These are phyloP conservation scores for Spergularia bocconei DNA, from an alignment of 148 eudicot genomes.

Conservation along the genomic window DNA sequence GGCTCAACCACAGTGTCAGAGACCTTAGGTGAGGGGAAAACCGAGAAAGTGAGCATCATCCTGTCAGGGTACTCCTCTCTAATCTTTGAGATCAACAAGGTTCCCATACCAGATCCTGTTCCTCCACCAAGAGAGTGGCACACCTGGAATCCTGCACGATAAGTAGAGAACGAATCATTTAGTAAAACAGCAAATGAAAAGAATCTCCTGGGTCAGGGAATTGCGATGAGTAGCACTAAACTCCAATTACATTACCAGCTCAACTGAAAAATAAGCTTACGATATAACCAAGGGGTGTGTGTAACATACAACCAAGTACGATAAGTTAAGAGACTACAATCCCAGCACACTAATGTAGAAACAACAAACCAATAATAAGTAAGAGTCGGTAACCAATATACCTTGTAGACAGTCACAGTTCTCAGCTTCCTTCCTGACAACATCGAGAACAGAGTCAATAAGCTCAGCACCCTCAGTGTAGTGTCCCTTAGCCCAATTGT, in stretches of 20 bases:
- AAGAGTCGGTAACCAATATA: conserved; percentile 13
- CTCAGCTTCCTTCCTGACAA: conserved; percentile 83
- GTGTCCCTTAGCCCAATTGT: conserved; percentile 78
- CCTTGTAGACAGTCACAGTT: conserved; percentile 88
- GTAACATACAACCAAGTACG: background rate
- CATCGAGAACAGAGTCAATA: conserved; percentile 83
- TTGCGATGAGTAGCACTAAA: no score
- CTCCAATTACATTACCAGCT: no score
- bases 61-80: conserved; percentile 73
- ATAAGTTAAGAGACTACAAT: no score
- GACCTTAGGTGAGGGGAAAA: conserved; percentile 58
- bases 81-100: conserved; percentile 59
- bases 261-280: no score
- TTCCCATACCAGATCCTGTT: conserved; percentile 74
- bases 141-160: conserved; percentile 53
- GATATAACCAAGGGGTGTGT: background rate
- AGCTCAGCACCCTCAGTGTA: conserved; percentile 89
- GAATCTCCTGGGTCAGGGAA: no score
- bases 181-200: background rate
- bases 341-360: background rate
- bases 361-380: background rate
- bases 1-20: conserved; percentile 76
- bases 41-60: conserved; percentile 55
- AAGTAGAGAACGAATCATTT: background rate
- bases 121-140: conserved; percentile 72